A percentile compares a stretch with the other conserved stretches of the same genome.
phyloP scores from a whole-genome alignment of 257 asterid genomes.

The Solanum gandarillasii region DNA sequence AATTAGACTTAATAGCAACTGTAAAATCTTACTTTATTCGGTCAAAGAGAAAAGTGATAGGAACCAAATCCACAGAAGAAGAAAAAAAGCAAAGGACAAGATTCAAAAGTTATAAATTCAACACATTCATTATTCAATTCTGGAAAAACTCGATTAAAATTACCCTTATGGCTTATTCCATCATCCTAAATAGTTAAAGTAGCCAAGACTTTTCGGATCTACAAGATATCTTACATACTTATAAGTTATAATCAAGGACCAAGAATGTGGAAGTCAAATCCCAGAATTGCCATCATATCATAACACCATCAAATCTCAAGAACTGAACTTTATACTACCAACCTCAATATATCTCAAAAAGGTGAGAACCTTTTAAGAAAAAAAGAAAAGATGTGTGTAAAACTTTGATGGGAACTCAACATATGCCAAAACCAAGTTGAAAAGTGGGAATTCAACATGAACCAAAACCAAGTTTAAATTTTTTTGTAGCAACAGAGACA shows the following conservation, averaged over 20 bases:
- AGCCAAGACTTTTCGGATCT: background rate
- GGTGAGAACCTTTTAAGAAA: background rate
- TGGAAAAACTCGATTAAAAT: background rate
- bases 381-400: too few species aligned
- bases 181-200: background rate
- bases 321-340: background rate
- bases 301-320: background rate
- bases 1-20: background rate
- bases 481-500: background rate
- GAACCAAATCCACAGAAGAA: background rate
- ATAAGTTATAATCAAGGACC: background rate
- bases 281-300: background rate
- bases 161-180: background rate
- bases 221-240: background rate
- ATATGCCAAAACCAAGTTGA: background rate
- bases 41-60: background rate
- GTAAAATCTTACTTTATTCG: background rate
- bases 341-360: background rate
- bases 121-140: background rate
- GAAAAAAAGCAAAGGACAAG: background rate
- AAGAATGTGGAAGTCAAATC: background rate
- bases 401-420: background rate
- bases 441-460: background rate
- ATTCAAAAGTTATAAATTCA: background rate
- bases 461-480: background rate